Evolutionary conservation across 2,329 filamentous ascomycete genomes (phyloP).

Genomic region (Leptographium wingfieldii): DNA sequence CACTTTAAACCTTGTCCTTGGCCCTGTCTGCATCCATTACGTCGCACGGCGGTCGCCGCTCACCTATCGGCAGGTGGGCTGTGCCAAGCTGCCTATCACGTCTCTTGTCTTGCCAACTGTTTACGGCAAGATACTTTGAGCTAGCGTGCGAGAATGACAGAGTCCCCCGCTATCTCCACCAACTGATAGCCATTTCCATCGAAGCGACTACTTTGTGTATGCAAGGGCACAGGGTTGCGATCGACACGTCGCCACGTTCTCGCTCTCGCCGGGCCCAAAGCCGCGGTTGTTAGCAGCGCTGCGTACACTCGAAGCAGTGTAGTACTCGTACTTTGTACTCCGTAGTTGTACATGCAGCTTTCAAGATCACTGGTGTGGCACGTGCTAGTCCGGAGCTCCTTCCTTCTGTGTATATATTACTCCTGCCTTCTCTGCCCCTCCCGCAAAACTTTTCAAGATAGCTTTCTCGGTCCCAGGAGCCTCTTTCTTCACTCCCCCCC

Average conservation of each 20-base stretch:
- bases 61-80: not conserved
- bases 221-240: not conserved
- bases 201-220: not conserved
- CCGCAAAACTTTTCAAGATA: not conserved
- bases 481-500: not conserved
- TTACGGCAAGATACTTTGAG: not conserved
- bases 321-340: too few species aligned
- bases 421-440: not conserved
- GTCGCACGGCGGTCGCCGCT: not conserved
- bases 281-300: too few species aligned
- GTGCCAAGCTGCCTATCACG: not conserved
- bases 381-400: not conserved
- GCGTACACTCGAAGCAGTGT: too few species aligned
- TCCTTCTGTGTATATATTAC: not conserved
- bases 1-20: too few species aligned
- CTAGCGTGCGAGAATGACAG: not conserved
- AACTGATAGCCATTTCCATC: not conserved
- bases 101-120: not conserved
- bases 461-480: not conserved
- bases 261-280: not conserved
- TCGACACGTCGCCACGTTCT: not conserved
- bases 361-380: not conserved
- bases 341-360: too few species aligned
- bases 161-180: not conserved
- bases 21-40: not conserved